Percentiles rank a stretch among this genome's conserved stretches.
Evolutionary conservation across 768 basidiomycete genomes (phyloP).

Genomic region (Kwoniella sp.): DNA sequence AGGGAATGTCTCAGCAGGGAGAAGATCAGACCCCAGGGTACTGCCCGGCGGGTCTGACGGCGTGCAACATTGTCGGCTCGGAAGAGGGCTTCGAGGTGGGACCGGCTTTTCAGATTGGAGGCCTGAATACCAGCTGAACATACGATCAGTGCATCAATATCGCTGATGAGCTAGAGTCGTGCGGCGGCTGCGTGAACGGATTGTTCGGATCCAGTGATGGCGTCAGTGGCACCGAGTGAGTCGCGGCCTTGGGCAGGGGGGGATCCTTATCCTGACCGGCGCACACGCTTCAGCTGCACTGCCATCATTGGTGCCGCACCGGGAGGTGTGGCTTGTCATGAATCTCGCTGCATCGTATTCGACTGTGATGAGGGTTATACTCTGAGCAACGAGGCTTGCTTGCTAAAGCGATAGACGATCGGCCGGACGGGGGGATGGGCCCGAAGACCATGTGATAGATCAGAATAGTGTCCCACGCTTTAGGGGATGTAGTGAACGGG

Average conservation of each 20-base stretch:
- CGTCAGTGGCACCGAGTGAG: not conserved
- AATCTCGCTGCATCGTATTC: not conserved
- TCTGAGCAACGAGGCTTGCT: not conserved
- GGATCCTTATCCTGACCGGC: not conserved
- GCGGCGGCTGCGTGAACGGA: slow-evolving; percentile 1
- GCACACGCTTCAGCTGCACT: not conserved
- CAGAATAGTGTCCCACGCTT: no score
- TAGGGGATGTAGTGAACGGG: not conserved
- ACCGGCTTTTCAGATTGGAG: not conserved
- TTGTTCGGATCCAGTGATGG: not conserved
- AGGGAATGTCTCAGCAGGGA: not conserved
- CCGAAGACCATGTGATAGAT: not conserved
- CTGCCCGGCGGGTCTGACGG: not conserved
- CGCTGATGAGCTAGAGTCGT: not conserved
- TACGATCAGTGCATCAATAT: not conserved
- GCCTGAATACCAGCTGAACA: not conserved
- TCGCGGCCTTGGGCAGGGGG: not conserved
- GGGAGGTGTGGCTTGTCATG: slow-evolving; percentile 1
- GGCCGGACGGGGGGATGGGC: not conserved
- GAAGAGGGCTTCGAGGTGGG: not conserved
- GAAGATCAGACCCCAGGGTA: not conserved
- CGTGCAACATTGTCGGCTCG: not conserved
- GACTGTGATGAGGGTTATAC: not conserved
- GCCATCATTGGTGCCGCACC: not conserved
- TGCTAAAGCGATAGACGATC: not conserved